Evolutionary conservation across 768 basidiomycete species (phyloP).

Genomic region (Fomitopsis pulvina): DNA sequence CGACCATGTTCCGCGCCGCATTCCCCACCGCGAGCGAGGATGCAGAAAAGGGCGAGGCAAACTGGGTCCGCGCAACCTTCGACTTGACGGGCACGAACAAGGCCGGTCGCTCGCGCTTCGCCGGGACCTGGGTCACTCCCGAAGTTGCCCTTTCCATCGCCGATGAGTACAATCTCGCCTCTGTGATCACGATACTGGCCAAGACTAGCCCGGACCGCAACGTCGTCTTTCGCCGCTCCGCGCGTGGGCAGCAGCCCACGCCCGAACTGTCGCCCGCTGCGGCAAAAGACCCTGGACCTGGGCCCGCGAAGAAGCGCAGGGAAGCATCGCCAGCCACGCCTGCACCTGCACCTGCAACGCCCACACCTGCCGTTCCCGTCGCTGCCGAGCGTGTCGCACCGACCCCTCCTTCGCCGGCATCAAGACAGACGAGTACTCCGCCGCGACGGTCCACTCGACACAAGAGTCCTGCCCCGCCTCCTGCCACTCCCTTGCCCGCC

Average conservation of each 20-base stretch:
- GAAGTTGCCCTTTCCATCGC: slow-evolving; percentile 63
- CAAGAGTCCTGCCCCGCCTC: slow-evolving; percentile 32
- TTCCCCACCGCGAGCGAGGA: slow-evolving; percentile 76
- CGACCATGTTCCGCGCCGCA: slow-evolving; percentile 95
- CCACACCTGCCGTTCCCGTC: slow-evolving; percentile 10
- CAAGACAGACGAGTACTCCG: slow-evolving; percentile 15
- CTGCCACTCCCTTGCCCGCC: slow-evolving; percentile 29
- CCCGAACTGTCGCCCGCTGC: slow-evolving; percentile 29
- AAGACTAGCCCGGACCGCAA: slow-evolving; percentile 73
- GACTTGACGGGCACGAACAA: slow-evolving; percentile 72
- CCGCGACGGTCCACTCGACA: slow-evolving; percentile 39
- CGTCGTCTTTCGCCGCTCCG: slow-evolving; percentile 71
- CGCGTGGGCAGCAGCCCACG: slow-evolving; percentile 28
- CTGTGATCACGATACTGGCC: slow-evolving; percentile 59
- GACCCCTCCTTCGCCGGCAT: slow-evolving; percentile 13
- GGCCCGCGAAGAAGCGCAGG: slow-evolving; percentile 58
- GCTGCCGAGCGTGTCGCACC: slow-evolving; percentile 19
- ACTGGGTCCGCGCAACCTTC: slow-evolving; percentile 77
- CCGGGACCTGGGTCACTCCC: slow-evolving; percentile 81
- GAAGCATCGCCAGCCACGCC: slow-evolving; percentile 43
- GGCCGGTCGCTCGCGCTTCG: slow-evolving; percentile 60
- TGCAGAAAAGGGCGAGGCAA: slow-evolving; percentile 72
- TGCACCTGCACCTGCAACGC: slow-evolving; percentile 6
- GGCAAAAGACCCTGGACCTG: slow-evolving; percentile 26
- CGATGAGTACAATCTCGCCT: slow-evolving; percentile 52